phyloP scores from a whole-genome alignment of 345 rosid genomes.

The Mangifera indica region DNA sequence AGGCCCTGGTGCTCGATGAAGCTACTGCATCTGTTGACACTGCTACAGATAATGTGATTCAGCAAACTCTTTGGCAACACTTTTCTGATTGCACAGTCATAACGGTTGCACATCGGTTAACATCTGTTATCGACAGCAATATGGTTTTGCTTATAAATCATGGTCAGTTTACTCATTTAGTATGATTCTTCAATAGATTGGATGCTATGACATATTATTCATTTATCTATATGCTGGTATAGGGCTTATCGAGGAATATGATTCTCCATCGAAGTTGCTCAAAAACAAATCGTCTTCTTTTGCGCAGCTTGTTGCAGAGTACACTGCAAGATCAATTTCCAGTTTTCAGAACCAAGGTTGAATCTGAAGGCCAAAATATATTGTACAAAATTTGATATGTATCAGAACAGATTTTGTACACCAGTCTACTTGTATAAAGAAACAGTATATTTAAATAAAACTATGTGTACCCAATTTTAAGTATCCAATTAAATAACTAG shows the following conservation, averaged over 20 bases:
- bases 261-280: constrained; percentile 56
- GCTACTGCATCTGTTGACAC: constrained; percentile 92
- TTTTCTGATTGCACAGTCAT: constrained; percentile 69
- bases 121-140: constrained; percentile 83
- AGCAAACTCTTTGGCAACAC: constrained; percentile 60
- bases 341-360: constrained; percentile 25
- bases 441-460: too few species aligned
- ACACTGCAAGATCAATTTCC: constrained; percentile 56
- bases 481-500: too few species aligned
- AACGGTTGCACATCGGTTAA: constrained; percentile 81
- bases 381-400: too few species aligned
- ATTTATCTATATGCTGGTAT: constrained; percentile 8
- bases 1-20: constrained; percentile 76
- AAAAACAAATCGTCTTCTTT: constrained; percentile 69
- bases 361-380: background rate
- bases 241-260: constrained; percentile 72
- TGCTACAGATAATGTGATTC: constrained; percentile 81
- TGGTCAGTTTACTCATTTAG: constrained; percentile 40
- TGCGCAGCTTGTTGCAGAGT: constrained; percentile 72
- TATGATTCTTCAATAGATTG: background rate
- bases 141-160: too few species aligned
- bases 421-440: too few species aligned
- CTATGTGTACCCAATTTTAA: too few species aligned
- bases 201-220: background rate
- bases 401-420: too few species aligned